These are phyloP conservation scores for Penicillium capsulatum DNA, from an alignment of 2,329 filamentous ascomycete species.

Conservation along the genomic window DNA sequence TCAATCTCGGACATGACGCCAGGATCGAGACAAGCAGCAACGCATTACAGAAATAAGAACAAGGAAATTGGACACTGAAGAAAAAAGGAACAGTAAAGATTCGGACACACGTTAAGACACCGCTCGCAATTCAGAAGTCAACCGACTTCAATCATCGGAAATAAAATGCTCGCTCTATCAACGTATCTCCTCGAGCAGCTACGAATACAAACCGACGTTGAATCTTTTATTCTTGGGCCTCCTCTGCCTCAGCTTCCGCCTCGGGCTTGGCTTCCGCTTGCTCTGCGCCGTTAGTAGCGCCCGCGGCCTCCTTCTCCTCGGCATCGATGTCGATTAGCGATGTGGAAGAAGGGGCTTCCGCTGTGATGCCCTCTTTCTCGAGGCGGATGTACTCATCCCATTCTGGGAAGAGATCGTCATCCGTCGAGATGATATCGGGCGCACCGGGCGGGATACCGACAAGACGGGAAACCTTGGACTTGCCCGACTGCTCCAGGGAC, in stretches of 20 bases:
- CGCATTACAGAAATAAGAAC: slow-evolving; percentile 10
- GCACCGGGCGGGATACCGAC: slow-evolving; percentile 78
- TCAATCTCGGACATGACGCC: slow-evolving; percentile 10
- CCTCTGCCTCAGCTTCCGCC: slow-evolving; percentile 24
- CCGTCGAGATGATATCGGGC: slow-evolving; percentile 44
- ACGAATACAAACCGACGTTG: slow-evolving; percentile 16
- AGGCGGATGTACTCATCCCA: slow-evolving; percentile 87
- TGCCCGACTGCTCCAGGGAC: slow-evolving; percentile 75
- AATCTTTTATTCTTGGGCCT: slow-evolving; percentile 21
- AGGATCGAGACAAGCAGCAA: slow-evolving; percentile 18
- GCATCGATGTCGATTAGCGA: slow-evolving; percentile 42
- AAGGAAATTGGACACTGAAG: slow-evolving; percentile 4
- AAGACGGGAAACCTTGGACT: slow-evolving; percentile 75
- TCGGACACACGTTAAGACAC: slow-evolving; percentile 29
- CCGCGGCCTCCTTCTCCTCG: slow-evolving; percentile 27
- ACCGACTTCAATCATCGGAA: slow-evolving; percentile 17
- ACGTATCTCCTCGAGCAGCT: slow-evolving; percentile 13
- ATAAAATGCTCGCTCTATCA: slow-evolving; percentile 20
- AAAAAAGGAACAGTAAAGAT: slow-evolving; percentile 13
- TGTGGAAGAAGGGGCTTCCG: slow-evolving; percentile 37
- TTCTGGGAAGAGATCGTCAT: slow-evolving; percentile 86
- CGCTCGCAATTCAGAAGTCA: slow-evolving; percentile 24
- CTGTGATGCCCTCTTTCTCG: slow-evolving; percentile 64
- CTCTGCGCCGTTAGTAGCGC: slow-evolving; percentile 28
- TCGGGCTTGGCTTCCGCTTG: slow-evolving; percentile 18